Conservation (phyloP, 2,329 filamentous ascomycete species). For the Amesomyces nigricolor region DNA sequence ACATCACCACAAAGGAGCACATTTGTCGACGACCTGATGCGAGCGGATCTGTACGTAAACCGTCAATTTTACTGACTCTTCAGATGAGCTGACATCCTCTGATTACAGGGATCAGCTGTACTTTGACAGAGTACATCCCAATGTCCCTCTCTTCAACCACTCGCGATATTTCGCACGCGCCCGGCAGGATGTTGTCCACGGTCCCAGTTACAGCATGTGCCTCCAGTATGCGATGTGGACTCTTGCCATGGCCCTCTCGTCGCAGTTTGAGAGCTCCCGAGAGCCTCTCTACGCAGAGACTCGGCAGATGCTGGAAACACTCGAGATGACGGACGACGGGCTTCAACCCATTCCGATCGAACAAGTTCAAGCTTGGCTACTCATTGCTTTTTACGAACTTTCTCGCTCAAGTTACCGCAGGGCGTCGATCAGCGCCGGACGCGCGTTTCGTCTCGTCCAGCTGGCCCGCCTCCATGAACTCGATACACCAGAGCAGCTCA, state of each 20-base stretch:
- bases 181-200: constrained; percentile 9
- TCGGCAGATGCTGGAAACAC: constrained; percentile 24
- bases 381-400: constrained; percentile 26
- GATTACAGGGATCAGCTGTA: constrained; percentile 26
- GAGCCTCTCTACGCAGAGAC: constrained; percentile 26
- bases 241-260: constrained; percentile 28
- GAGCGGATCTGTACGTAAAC: constrained; percentile 21
- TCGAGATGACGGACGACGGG: constrained; percentile 24
- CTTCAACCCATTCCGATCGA: constrained; percentile 19
- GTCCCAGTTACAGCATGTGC: constrained; percentile 20
- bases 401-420: constrained; percentile 21
- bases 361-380: constrained; percentile 27
- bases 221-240: constrained; percentile 32
- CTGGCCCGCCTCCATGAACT: constrained; percentile 21
- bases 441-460: constrained; percentile 32
- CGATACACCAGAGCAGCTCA: constrained; percentile 8
- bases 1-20: constrained; percentile 13
- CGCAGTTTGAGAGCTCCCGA: constrained; percentile 27
- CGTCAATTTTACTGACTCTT: no score
- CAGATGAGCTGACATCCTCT: no score
- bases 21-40: constrained; percentile 25
- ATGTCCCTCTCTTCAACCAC: constrained; percentile 28
- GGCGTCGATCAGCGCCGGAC: constrained; percentile 34
- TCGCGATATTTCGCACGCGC: constrained; percentile 26
- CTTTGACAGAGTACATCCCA: constrained; percentile 30